Evolutionary conservation across 2,329 filamentous ascomycete genomes (phyloP), one percentile per base, ranked within the genome.

Genomic region (Zasmidium angulare): DNA sequence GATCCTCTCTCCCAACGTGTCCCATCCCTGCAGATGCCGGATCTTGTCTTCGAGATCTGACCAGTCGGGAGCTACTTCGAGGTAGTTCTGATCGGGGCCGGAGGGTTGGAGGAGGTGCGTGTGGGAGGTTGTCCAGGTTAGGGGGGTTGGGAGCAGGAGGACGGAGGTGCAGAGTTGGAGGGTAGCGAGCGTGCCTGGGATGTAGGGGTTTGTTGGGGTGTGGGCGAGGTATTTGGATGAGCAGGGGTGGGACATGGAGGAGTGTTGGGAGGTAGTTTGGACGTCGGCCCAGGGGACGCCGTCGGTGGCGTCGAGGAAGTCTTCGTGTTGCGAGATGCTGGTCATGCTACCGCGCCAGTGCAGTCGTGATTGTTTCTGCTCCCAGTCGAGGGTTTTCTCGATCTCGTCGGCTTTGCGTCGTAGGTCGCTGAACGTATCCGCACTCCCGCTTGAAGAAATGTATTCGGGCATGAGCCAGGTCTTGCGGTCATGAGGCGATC

Each of bases 11-110:
- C 53, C 51, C 21, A 55, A 31, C 1, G 49, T 47, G n/a, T 56
- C 55, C n/a, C 81, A 81, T 3, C 74, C 68, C 3, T 72, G 64
- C 0, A 76, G 76, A 55, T 75, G 75, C 19, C 77, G 60, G 46
- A 79, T 71, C 53, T 71, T 73, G 14, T 66, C 59, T 20, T 73
- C 68, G 6, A 78, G 66, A 60, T 78, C 73, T 1, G 70, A 71
- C 59, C 75, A 78, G 56, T 84, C 79, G 3, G 75, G 68, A 21
- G 77, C 53, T 17, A 70, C 66, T 46, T 53, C n/a, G 48, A 70
- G 55, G 50, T 60, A 62, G 50, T 70, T 70, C 53, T 69, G 68
- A 9, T 62, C 51, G 4, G 55, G 53, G 11, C 68, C 68, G 14
- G 56, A 47, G 22, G 58, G 26, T 20, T 29, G 36, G 20, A 70